A percentile compares a stretch with the other conserved stretches of the same genome.
Evolutionary conservation across 169 alveolate genomes (phyloP).

Genomic region (Ichthyophthirius multifiliis): DNA sequence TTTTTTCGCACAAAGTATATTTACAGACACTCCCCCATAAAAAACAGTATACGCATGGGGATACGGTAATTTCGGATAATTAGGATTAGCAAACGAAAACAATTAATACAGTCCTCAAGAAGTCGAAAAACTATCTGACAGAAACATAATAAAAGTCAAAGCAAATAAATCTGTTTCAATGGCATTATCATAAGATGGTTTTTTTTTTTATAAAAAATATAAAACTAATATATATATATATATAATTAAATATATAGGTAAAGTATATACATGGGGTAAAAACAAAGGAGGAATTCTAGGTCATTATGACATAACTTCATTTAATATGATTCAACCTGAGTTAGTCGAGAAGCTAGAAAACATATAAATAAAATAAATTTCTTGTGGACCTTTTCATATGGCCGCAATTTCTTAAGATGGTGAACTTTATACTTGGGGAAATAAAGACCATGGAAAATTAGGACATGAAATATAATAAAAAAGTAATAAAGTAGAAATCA

Average conservation of each 20-base stretch:
- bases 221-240: not conserved
- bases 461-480: constrained; percentile 45
- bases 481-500: constrained; percentile 3
- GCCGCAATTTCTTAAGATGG: constrained; percentile 53
- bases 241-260: not conserved
- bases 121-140: not conserved
- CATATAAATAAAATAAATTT: constrained; percentile 6
- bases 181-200: not conserved
- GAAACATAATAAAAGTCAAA: not conserved
- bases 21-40: no score
- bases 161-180: not conserved
- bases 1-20: no score
- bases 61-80: not conserved
- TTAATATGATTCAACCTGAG: constrained; percentile 2
- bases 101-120: not conserved
- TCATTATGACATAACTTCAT: not conserved
- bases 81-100: not conserved
- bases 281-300: constrained; percentile 2
- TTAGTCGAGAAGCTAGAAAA: constrained; percentile 11
- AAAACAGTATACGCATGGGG: not conserved
- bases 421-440: constrained; percentile 60
- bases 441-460: constrained; percentile 37
- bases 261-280: not conserved
- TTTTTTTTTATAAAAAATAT: not conserved
- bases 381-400: constrained; percentile 52